A percentile compares a stretch with the other conserved stretches of the same genome.
phyloP scores from a whole-genome alignment of 108 stramenopile genomes.

The Pseudonitzschia delicatissima region DNA sequence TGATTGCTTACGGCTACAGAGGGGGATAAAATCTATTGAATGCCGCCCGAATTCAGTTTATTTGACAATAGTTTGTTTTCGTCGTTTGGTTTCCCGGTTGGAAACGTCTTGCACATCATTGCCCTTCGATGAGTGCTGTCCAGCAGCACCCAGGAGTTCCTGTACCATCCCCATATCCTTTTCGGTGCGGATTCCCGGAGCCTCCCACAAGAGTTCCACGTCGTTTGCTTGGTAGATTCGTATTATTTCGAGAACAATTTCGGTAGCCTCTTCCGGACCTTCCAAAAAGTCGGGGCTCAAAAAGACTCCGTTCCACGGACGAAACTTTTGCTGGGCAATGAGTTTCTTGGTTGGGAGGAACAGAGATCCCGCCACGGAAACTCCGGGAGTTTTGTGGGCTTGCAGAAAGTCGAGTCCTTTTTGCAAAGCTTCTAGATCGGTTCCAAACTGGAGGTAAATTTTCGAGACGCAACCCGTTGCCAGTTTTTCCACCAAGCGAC shows the following conservation, averaged over 20 bases:
- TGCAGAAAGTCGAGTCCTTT: slow-evolving; percentile 17
- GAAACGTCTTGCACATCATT: too few species aligned
- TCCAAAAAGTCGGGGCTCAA: slow-evolving; percentile 35
- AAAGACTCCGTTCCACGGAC: slow-evolving; percentile 56
- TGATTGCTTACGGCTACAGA: too few species aligned
- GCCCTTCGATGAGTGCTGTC: too few species aligned
- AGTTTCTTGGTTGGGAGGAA: slow-evolving; percentile 46
- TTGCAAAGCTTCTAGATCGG: slow-evolving; percentile 23
- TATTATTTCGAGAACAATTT: slow-evolving; percentile 35
- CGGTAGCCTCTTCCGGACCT: slow-evolving; percentile 19
- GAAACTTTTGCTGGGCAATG: slow-evolving; percentile 56
- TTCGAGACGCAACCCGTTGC: slow-evolving; percentile 18
- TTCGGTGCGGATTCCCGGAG: slow-evolving; percentile 50
- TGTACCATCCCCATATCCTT: slow-evolving; percentile 30
- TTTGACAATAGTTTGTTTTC: too few species aligned
- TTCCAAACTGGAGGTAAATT: slow-evolving; percentile 49
- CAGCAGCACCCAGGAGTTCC: slow-evolving; percentile 12
- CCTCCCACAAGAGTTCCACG: slow-evolving; percentile 43
- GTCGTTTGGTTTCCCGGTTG: too few species aligned
- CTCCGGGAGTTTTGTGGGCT: neutral
- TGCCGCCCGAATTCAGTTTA: too few species aligned
- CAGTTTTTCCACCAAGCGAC: slow-evolving; percentile 33
- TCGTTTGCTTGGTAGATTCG: slow-evolving; percentile 27
- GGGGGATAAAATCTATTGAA: too few species aligned
- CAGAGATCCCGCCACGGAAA: slow-evolving; percentile 25